Evolutionary conservation across 805 yeast genomes (phyloP).

Genomic region (Candida coleopterorum): DNA sequence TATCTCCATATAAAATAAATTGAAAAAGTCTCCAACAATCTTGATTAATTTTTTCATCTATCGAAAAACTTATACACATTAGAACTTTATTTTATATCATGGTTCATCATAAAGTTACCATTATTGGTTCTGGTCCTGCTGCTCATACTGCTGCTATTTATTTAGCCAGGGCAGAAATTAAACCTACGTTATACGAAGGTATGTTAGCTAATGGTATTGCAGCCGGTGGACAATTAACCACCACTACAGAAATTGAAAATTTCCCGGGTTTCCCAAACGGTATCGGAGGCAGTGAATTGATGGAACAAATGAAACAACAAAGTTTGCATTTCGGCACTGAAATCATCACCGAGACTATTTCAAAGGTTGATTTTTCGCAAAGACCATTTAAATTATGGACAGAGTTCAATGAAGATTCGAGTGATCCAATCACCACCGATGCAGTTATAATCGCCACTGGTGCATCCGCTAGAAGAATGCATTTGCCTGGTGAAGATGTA

Average conservation of each 20-base stretch:
- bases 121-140: conserved; percentile 97
- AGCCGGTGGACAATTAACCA: conserved; percentile 98
- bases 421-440: conserved; percentile 91
- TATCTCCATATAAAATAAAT: too few relatives aligned
- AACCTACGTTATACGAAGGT: conserved; percentile 93
- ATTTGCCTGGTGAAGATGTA: conserved; percentile 91
- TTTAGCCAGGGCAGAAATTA: conserved; percentile 92
- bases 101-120: conserved; percentile 82
- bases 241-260: conserved; percentile 97
- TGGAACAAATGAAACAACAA: conserved; percentile 93
- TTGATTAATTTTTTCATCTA: too few relatives aligned
- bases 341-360: conserved; percentile 89
- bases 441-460: conserved; percentile 94
- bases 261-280: conserved; percentile 99
- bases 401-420: conserved; percentile 86
- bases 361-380: conserved; percentile 82
- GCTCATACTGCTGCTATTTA: conserved; percentile 99
- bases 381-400: conserved; percentile 97
- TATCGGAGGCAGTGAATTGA: conserved; percentile 77
- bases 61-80: too few relatives aligned
- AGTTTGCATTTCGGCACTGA: conserved; percentile 86
- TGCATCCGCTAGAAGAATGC: conserved; percentile 94
- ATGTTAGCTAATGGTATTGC: conserved; percentile 97
- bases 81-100: conserved; percentile 51
- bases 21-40: too few relatives aligned